phyloP scores from a whole-genome alignment of 2,329 filamentous ascomycete genomes.

The Beauveria caledonica region DNA sequence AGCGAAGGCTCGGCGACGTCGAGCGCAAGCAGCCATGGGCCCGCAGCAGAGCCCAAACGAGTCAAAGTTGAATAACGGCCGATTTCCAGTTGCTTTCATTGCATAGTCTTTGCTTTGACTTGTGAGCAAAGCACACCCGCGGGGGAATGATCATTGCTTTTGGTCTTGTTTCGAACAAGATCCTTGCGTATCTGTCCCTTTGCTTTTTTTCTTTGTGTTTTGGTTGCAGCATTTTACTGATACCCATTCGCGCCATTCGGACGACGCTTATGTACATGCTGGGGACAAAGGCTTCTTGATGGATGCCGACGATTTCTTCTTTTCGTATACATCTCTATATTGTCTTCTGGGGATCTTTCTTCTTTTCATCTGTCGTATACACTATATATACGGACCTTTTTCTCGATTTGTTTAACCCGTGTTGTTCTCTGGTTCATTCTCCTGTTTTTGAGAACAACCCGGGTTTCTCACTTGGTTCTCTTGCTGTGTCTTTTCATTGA shows the following conservation, averaged over 20 bases:
- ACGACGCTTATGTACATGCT: slow-evolving; percentile 11
- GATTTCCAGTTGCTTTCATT: not conserved
- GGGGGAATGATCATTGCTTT: not conserved
- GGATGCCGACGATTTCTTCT: not conserved
- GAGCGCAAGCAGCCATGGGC: not conserved
- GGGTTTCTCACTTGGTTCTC: too few species aligned
- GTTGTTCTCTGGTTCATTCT: too few species aligned
- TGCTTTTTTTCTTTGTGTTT: not conserved
- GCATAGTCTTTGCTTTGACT: not conserved
- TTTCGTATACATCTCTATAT: not conserved
- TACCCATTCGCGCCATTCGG: slow-evolving; percentile 3
- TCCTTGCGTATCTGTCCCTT: not conserved
- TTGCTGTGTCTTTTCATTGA: too few species aligned
- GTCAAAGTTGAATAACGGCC: slow-evolving; percentile 11
- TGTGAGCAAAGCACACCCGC: not conserved
- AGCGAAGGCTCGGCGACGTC: slow-evolving; percentile 1
- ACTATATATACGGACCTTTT: too few species aligned
- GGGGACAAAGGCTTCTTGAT: not conserved
- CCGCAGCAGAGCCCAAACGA: slow-evolving; percentile 8
- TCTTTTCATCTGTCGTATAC: not conserved
- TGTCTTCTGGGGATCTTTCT: not conserved
- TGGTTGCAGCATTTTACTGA: slow-evolving; percentile 3
- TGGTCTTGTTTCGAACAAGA: not conserved
- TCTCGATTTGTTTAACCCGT: too few species aligned
- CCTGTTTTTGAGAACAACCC: too few species aligned